phyloP scores from a whole-genome alignment of 116 monocot species.

The Phalaenopsis hybrid region DNA sequence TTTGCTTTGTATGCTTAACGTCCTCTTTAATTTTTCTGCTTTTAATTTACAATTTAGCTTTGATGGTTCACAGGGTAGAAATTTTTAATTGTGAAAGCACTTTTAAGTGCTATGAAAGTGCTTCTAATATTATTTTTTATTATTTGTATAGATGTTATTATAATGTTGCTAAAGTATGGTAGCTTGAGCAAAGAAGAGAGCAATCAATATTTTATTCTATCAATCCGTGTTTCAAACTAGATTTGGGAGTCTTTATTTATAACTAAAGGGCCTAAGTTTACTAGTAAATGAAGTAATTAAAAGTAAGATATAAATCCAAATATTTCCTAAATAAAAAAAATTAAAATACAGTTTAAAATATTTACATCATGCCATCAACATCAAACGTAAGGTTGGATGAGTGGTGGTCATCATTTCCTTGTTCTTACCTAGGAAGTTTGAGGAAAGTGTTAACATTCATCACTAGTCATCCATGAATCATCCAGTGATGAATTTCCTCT shows the following conservation, averaged over 20 bases:
- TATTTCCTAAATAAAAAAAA: not conserved
- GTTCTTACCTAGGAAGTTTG: not conserved
- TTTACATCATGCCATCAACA: not conserved
- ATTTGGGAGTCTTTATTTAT: not conserved
- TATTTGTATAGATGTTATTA: not conserved
- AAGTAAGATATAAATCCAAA: not conserved
- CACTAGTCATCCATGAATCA: too few species aligned
- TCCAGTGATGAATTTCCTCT: too few species aligned
- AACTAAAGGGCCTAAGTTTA: not conserved
- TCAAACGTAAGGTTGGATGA: not conserved
- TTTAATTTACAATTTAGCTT: not conserved
- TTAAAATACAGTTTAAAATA: not conserved
- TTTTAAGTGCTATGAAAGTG: not conserved
- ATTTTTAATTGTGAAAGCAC: not conserved
- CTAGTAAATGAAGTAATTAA: not conserved
- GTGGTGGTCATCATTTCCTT: not conserved
- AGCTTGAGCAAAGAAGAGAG: too few species aligned
- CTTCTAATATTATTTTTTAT: constrained; percentile 1
- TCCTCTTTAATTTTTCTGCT: not conserved
- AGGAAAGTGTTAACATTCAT: not conserved
- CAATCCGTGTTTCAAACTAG: not conserved
- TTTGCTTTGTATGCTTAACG: constrained; percentile 17
- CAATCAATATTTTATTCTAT: not conserved
- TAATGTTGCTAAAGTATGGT: not conserved
- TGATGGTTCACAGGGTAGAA: not conserved